A percentile compares a stretch with the other conserved stretches of the same genome.
Conservation (phyloP, 2,329 filamentous ascomycete genomes). For the Cylindrodendrum hubeiense region DNA sequence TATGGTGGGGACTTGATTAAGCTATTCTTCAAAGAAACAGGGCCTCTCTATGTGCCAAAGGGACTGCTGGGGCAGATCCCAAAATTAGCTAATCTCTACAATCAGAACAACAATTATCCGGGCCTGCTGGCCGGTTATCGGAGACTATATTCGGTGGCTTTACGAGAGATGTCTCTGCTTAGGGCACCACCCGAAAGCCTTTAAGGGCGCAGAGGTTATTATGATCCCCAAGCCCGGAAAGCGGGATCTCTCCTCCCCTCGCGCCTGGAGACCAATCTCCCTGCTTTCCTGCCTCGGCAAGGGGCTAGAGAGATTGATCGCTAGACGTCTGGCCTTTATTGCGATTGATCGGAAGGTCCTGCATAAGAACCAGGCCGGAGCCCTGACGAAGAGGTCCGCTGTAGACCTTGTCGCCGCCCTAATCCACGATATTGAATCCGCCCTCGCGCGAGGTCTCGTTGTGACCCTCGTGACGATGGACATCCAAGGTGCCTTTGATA, state of each 20-base stretch:
- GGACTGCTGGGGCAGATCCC: neutral
- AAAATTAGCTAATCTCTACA: neutral
- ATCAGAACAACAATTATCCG: too few relatives aligned
- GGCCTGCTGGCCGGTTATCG: slow-evolving; percentile 26
- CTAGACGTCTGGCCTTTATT: too few relatives aligned
- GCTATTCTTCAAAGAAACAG: neutral
- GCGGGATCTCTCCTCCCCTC: slow-evolving; percentile 31
- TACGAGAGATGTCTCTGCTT: slow-evolving; percentile 30
- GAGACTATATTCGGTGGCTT: slow-evolving; percentile 19
- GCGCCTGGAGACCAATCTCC: slow-evolving; percentile 41
- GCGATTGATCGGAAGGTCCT: too few relatives aligned
- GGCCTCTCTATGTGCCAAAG: neutral
- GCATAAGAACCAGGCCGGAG: slow-evolving; percentile 33
- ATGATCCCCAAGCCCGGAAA: slow-evolving; percentile 42
- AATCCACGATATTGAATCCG: slow-evolving; percentile 34
- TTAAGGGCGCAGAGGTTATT: slow-evolving; percentile 36
- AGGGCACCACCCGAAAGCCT: slow-evolving; percentile 36
- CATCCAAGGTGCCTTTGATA: too few relatives aligned
- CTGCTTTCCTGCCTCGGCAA: slow-evolving; percentile 45
- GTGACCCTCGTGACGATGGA: slow-evolving; percentile 28
- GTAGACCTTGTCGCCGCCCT: slow-evolving; percentile 24
- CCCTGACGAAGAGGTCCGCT: slow-evolving; percentile 37
- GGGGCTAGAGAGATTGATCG: slow-evolving; percentile 42
- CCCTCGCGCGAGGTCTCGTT: slow-evolving; percentile 21
- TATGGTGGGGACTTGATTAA: neutral